These are phyloP conservation scores for Huntiella bhutanensis DNA, from an alignment of 2,329 filamentous ascomycete genomes.

Conservation along the genomic window DNA sequence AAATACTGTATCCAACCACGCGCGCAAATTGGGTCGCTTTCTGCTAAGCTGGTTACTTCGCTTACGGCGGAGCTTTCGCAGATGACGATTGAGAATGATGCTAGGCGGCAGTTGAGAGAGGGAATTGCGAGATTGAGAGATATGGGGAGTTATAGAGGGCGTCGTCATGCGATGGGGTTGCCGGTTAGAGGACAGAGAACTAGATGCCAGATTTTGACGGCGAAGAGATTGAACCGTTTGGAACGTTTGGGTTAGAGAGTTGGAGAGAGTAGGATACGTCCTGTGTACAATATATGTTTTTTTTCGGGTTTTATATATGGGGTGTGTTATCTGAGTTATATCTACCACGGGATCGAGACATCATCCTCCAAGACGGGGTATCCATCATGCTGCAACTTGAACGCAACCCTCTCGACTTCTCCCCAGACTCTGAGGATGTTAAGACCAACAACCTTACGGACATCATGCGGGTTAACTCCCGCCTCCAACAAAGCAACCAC, in stretches of 20 bases:
- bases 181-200: conserved; percentile 84
- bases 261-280: not conserved
- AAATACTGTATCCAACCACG: conserved; percentile 75
- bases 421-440: conserved; percentile 75
- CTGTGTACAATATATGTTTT: conserved; percentile 2
- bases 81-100: conserved; percentile 88
- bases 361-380: conserved; percentile 34
- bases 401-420: conserved; percentile 55
- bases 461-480: conserved; percentile 57
- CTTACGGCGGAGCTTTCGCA: conserved; percentile 70
- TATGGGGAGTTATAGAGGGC: conserved; percentile 76
- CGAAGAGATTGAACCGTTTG: conserved; percentile 42
- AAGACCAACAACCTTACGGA: conserved; percentile 54
- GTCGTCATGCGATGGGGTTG: conserved; percentile 79
- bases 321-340: not conserved
- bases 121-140: conserved; percentile 77
- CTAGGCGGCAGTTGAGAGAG: conserved; percentile 56
- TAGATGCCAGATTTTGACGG: conserved; percentile 47
- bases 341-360: not conserved
- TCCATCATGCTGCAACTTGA: conserved; percentile 40
- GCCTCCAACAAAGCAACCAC: conserved; percentile 54
- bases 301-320: not conserved
- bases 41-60: conserved; percentile 57
- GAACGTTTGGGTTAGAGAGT: conserved; percentile 25
- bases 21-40: conserved; percentile 57